Base-by-base conservation (phyloP, 2,329 filamentous ascomycete genomes). In the Exophiala dermatitidis region DNA sequence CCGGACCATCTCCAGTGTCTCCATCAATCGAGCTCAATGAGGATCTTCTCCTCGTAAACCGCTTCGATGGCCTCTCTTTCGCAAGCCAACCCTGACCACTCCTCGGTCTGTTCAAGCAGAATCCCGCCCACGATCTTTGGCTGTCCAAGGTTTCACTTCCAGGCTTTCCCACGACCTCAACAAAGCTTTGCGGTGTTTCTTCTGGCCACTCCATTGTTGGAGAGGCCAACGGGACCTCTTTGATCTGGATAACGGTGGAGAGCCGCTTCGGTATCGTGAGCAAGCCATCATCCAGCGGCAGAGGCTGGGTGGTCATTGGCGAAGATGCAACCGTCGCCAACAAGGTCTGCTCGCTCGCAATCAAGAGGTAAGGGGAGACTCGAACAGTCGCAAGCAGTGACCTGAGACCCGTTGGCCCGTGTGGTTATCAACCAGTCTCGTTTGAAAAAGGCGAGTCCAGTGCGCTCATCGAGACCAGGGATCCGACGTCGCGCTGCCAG, bases 261-360 rank as follows among this genome's bases (percentile, higher is more conserved):
- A 44, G 45, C 34, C 33, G n/a, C 49, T 59, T 57, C 6, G 54
- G 46, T 46, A 50, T 40, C 34, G 53, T 32, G 34, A 31, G 48
- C 38, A 49, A 42, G 48, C 38, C 54, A 50, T 57, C 42, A 19
- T 59, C 57, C 54, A 57, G 50, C 49, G 46, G 48, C 29, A 53
- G 29, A 31, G 46, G 48, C 53, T 54, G 41, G 41, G 57, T 37
- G 57, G 50, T 57, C 57, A 59, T 59, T 57, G 48, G 54, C 53
- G 49, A 49, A n/a, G 36, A 6, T 31, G 10, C 38, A 50, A 32
- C 12, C 19, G 52, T 28, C 38, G 38, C 38, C 12, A 26, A 41
- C 38, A 41, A 41, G 12, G 12, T 26, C 38, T 10, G 38, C 38
- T 6, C 19, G 19, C 5, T 26, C 12, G 19, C 19, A 19, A 19